A percentile compares a stretch with the other conserved stretches of the same genome.
These are phyloP conservation scores for Penicillium fimorum DNA, from an alignment of 495 filamentous ascomycete species.

Conservation along the genomic window DNA sequence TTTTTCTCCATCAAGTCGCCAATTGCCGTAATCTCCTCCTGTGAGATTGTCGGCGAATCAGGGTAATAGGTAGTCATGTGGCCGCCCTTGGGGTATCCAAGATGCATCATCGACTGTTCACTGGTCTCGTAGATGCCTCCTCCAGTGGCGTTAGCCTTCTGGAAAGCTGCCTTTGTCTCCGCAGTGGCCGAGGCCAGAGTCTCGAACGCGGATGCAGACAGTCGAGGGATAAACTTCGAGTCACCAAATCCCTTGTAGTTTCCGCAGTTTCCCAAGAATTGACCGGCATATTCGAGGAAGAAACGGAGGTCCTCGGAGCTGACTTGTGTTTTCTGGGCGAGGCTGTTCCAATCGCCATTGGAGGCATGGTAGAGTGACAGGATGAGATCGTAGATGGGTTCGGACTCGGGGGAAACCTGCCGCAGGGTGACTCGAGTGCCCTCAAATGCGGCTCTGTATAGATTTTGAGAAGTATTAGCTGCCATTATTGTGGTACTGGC, in stretches of 20 bases:
- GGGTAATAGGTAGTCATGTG: constrained; percentile 95
- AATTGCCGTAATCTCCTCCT: constrained; percentile 74
- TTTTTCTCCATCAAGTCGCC: constrained; percentile 73
- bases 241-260: constrained; percentile 98
- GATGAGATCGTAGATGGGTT: constrained; percentile 89
- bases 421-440: constrained; percentile 83
- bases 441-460: constrained; percentile 73
- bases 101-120: constrained; percentile 67
- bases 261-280: constrained; percentile 86
- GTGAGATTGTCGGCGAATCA: constrained; percentile 77
- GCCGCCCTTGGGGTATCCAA: constrained; percentile 79
- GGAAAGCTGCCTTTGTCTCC: constrained; percentile 60
- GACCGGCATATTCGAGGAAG: constrained; percentile 83
- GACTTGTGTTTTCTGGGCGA: constrained; percentile 67
- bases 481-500: background rate
- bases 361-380: constrained; percentile 70
- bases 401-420: constrained; percentile 87
- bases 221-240: constrained; percentile 86
- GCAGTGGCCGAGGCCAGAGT: constrained; percentile 65
- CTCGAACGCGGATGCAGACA: constrained; percentile 62
- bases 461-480: constrained; percentile 13
- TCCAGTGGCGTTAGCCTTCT: constrained; percentile 50
- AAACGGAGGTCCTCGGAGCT: constrained; percentile 65
- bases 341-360: constrained; percentile 73
- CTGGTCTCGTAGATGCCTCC: constrained; percentile 73